Evolutionary conservation across 805 yeast species (phyloP).

Genomic region (Candida mattraensis): DNA sequence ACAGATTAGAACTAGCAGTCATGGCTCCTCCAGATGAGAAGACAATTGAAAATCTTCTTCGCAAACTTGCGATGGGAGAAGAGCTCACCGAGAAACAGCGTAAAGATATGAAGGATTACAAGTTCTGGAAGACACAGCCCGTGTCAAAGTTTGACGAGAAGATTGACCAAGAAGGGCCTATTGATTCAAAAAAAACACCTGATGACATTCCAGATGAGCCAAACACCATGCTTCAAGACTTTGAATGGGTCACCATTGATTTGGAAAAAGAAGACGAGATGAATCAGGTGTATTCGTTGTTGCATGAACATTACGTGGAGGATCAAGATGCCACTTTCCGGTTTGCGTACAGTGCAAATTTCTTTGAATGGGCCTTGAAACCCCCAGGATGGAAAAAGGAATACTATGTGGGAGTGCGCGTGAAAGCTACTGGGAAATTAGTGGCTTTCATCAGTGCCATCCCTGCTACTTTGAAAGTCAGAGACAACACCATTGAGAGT

Average conservation of each 20-base stretch:
- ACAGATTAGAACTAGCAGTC: too few species aligned
- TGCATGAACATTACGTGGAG: slow-evolving; percentile 91
- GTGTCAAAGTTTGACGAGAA: slow-evolving; percentile 75
- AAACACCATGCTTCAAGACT: slow-evolving; percentile 67
- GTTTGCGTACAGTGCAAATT: slow-evolving; percentile 80
- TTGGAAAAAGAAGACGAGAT: slow-evolving; percentile 53
- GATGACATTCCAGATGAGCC: slow-evolving; percentile 73
- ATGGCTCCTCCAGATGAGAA: slow-evolving; percentile 28
- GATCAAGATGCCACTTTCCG: slow-evolving; percentile 91
- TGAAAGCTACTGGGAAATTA: slow-evolving; percentile 67
- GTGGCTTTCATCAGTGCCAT: slow-evolving; percentile 93
- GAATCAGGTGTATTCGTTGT: slow-evolving; percentile 73
- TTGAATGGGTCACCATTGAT: slow-evolving; percentile 88
- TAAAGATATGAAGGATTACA: slow-evolving; percentile 82
- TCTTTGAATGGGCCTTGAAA: slow-evolving; percentile 88
- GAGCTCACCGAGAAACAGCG: slow-evolving; percentile 56
- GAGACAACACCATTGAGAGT: slow-evolving; percentile 48
- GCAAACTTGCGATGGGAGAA: slow-evolving; percentile 52
- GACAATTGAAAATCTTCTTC: slow-evolving; percentile 59
- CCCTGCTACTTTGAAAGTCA: slow-evolving; percentile 68
- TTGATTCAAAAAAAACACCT: slow-evolving; percentile 65
- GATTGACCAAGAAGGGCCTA: slow-evolving; percentile 74
- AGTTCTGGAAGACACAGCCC: slow-evolving; percentile 98
- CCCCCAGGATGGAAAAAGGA: slow-evolving; percentile 90
- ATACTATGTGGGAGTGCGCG: slow-evolving; percentile 95